Evolutionary conservation across 2,329 filamentous ascomycete genomes (phyloP).

Genomic region (Myriosclerotinia curreyana): DNA sequence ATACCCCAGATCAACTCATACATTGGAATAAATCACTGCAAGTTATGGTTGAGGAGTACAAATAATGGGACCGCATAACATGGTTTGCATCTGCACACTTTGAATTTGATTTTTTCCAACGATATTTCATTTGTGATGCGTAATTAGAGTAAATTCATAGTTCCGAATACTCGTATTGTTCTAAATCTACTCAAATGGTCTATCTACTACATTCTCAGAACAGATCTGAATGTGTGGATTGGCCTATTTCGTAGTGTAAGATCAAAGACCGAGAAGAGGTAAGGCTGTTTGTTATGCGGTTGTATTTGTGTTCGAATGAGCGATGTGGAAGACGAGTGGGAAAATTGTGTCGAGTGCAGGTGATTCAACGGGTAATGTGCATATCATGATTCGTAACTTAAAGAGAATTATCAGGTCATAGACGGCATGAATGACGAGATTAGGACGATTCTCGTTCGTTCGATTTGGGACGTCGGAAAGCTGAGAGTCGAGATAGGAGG

Average conservation of each 20-base stretch:
- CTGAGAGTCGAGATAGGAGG: slow-evolving; percentile 40
- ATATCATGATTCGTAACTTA: slow-evolving; percentile 38
- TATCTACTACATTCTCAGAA: slow-evolving; percentile 32
- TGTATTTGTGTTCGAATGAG: slow-evolving; percentile 29
- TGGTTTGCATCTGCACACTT: background rate
- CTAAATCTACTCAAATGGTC: slow-evolving; percentile 28
- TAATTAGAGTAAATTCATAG: slow-evolving; percentile 8
- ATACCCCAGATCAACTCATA: slow-evolving; percentile 8
- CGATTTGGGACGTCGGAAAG: slow-evolving; percentile 38
- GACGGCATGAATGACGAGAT: slow-evolving; percentile 41
- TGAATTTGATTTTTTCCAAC: background rate
- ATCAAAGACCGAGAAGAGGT: slow-evolving; percentile 29
- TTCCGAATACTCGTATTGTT: slow-evolving; percentile 21
- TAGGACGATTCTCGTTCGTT: slow-evolving; percentile 42
- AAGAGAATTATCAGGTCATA: slow-evolving; percentile 39
- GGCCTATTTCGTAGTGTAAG: slow-evolving; percentile 26
- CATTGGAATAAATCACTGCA: background rate
- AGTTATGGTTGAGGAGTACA: background rate
- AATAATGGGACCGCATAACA: background rate
- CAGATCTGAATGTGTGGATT: slow-evolving; percentile 32
- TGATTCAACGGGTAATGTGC: slow-evolving; percentile 29
- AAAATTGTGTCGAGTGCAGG: slow-evolving; percentile 27
- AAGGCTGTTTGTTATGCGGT: slow-evolving; percentile 25
- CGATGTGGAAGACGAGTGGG: slow-evolving; percentile 32
- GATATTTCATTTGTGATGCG: slow-evolving; percentile 4